Evolutionary conservation across 352 stramenopile species (phyloP), one percentile per base, ranked within the genome.

Genomic region (Phytopythium delawarense): DNA sequence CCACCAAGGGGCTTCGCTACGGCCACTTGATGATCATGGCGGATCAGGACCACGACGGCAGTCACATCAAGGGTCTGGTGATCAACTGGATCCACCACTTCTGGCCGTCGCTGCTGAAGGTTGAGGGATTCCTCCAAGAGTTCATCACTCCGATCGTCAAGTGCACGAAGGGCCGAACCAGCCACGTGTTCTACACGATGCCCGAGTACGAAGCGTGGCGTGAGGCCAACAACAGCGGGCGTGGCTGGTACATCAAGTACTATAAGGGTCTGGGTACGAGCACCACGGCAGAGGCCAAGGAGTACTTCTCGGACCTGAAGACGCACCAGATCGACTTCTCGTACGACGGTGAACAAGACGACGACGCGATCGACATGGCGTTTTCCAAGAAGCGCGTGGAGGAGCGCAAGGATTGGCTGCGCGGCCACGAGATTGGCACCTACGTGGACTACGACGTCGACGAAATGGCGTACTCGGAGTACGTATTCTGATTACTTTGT

Each of bases 201-300:
- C 87, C 95, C 7, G 96, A 99, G 75, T 99, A 99, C 70, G 87
- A 98, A 67, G 70, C 67, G 18, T 99, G 97, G 97, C 83, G 94
- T 23, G 82, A 85, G 58, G 77, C 40, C 44, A 89, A 78, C 8
- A 94, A 96, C 62, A 87, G 97, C 56, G 86, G 96, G 25, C 96
- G 92, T 57, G 90, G 94, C 30, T 99, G 93, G 89, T 88, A 88
- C 35, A 96, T 99, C 62, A 99, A 99, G 88, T 99, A 99, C 76
- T 99, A 99, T 81, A 99, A 99, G 88, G 97, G 97, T 96, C 86
- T 99, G 25, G 97, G 97, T 84, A 99, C 97, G n/a, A 98, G 91
- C 78, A 99, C 96, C 16, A 72, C 92, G 25, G 75, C 91, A 23
- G 97, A 99, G 71, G 97, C 96, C 7, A 98, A 98, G 67, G 94